phyloP scores from a whole-genome alignment of 1,284 basidiomycete genomes.

The Cystobasidium sp. region DNA sequence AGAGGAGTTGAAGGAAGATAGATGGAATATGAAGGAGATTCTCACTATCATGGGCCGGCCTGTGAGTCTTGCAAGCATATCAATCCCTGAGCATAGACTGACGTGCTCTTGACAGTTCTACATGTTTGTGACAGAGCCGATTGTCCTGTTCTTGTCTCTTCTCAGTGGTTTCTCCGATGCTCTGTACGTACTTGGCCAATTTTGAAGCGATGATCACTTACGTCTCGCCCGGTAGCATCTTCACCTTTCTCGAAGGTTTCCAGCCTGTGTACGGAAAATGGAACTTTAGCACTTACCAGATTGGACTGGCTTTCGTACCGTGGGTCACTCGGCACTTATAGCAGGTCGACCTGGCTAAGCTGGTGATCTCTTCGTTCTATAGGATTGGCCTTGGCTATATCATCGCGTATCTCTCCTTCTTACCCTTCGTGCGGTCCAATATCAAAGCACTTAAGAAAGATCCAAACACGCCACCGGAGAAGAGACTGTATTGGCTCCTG shows the following conservation, averaged over 20 bases:
- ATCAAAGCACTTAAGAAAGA: constrained; percentile 11
- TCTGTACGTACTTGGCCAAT: constrained; percentile 50
- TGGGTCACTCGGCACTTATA: constrained; percentile 47
- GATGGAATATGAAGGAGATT: constrained; percentile 57
- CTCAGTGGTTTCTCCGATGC: constrained; percentile 59
- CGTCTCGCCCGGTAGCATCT: constrained; percentile 50
- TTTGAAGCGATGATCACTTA: background rate
- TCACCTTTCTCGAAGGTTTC: constrained; percentile 59
- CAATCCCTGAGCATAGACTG: constrained; percentile 56
- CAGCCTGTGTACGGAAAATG: constrained; percentile 58
- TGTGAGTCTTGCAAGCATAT: constrained; percentile 52
- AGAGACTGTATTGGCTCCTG: constrained; percentile 57
- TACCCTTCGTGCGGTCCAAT: constrained; percentile 54
- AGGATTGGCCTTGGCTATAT: constrained; percentile 58
- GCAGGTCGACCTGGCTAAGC: background rate
- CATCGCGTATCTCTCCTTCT: constrained; percentile 56
- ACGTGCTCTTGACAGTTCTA: constrained; percentile 55
- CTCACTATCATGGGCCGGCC: constrained; percentile 53
- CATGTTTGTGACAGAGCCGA: constrained; percentile 58
- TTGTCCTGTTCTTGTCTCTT: constrained; percentile 59
- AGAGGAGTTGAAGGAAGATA: constrained; percentile 52
- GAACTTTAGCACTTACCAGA: constrained; percentile 55
- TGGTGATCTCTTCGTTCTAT: background rate
- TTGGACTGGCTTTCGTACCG: constrained; percentile 57
- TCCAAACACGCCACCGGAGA: constrained; percentile 18